These are phyloP conservation scores for Podila horticola DNA, from an alignment of 192 early-diverging fungal genomes.

Conservation along the genomic window DNA sequence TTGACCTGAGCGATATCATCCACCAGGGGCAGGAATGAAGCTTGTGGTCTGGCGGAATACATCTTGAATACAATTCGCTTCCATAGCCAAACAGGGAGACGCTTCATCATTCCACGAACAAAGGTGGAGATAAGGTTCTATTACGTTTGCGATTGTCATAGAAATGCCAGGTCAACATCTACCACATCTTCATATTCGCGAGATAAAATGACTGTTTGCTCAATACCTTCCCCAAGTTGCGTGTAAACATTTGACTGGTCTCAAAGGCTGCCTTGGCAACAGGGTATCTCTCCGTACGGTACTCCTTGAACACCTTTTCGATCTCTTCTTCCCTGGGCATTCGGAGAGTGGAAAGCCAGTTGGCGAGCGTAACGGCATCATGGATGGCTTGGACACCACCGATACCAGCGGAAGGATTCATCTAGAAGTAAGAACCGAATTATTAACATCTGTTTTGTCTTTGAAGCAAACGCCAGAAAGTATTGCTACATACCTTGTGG, in stretches of 20 bases:
- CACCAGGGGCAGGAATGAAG: neutral
- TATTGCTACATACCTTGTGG: neutral
- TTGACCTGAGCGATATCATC: neutral
- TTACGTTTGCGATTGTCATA: too few relatives aligned
- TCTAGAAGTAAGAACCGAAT: neutral
- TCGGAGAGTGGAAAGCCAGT: too few relatives aligned
- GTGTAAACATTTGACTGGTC: neutral
- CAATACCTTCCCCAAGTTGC: neutral
- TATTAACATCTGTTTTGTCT: too few relatives aligned
- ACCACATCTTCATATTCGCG: too few relatives aligned
- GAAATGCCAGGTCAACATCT: too few relatives aligned
- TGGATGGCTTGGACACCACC: neutral
- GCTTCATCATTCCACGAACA: too few relatives aligned
- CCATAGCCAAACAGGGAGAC: too few relatives aligned
- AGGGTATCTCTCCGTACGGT: neutral
- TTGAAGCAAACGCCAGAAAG: neutral
- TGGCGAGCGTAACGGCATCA: neutral
- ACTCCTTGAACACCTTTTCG: neutral
- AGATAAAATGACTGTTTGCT: too few relatives aligned
- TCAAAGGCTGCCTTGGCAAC: neutral
- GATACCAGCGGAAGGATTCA: neutral
- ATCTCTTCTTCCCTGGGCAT: neutral
- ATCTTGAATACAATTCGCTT: too few relatives aligned
- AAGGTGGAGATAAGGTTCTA: too few relatives aligned
- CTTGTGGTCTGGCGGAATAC: too few relatives aligned